Conservation (phyloP, 228 moss, liverwort and hornwort species). For the Sphagnum magellanicum region DNA sequence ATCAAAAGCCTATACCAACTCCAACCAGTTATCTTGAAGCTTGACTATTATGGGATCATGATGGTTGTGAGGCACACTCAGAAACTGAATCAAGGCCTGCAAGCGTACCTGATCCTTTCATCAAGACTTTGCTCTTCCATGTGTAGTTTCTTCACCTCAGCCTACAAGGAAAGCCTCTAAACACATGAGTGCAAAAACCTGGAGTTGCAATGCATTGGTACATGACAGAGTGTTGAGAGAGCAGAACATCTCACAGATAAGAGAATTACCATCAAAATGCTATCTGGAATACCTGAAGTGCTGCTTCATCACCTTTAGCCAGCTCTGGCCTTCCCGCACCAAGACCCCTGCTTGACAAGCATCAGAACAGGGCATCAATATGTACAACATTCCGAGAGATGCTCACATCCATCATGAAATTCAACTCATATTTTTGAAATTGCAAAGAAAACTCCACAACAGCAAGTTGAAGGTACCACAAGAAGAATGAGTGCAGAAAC, state of each 20-base stretch:
- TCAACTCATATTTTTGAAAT: too few species aligned
- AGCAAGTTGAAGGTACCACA: too few species aligned
- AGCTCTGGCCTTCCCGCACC: slow-evolving; percentile 65
- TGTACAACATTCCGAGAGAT: neutral
- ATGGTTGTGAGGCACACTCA: too few species aligned
- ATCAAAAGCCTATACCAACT: too few species aligned
- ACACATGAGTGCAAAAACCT: neutral
- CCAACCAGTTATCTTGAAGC: too few species aligned
- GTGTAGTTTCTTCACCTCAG: slow-evolving; percentile 60
- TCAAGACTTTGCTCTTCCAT: slow-evolving; percentile 59
- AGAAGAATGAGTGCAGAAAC: too few species aligned
- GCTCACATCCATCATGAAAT: neutral
- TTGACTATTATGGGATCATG: too few species aligned
- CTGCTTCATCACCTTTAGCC: slow-evolving; percentile 57
- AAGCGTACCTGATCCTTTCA: slow-evolving; percentile 51
- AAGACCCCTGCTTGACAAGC: slow-evolving; percentile 41
- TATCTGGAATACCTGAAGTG: slow-evolving; percentile 51
- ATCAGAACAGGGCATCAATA: neutral
- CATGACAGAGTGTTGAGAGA: too few species aligned
- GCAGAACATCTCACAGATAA: too few species aligned
- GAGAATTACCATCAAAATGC: too few species aligned
- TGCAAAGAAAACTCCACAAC: too few species aligned
- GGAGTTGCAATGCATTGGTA: neutral
- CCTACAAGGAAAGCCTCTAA: slow-evolving; percentile 6
- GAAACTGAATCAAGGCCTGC: neutral